Conservation (phyloP, 1,139 yeast genomes). For the Sugiyamaella castrensis region DNA sequence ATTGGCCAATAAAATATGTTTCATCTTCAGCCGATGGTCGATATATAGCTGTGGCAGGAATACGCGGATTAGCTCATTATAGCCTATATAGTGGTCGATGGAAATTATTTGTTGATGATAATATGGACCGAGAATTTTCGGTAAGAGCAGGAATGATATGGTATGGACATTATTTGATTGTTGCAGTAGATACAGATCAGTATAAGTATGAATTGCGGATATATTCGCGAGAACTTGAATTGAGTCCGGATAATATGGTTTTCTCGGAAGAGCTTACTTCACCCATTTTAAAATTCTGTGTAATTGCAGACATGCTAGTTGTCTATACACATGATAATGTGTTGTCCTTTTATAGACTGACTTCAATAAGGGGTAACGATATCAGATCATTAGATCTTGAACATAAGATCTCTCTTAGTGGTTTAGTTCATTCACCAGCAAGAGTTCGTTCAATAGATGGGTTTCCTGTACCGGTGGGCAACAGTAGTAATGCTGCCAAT, state of each 20-base stretch:
- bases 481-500: slow-evolving; percentile 6
- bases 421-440: slow-evolving; percentile 38
- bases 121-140: slow-evolving; percentile 39
- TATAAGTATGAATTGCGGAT: slow-evolving; percentile 35
- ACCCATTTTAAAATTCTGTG: slow-evolving; percentile 32
- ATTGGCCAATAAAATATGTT: slow-evolving; percentile 42
- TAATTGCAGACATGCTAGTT: slow-evolving; percentile 32
- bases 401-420: slow-evolving; percentile 34
- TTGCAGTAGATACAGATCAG: slow-evolving; percentile 36
- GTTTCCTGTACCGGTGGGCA: slow-evolving; percentile 13
- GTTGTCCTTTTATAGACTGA: slow-evolving; percentile 31
- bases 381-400: slow-evolving; percentile 29
- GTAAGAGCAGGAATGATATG: slow-evolving; percentile 45
- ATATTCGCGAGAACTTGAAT: slow-evolving; percentile 38
- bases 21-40: slow-evolving; percentile 42
- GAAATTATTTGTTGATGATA: slow-evolving; percentile 40
- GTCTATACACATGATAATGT: slow-evolving; percentile 37
- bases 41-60: slow-evolving; percentile 44
- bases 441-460: slow-evolving; percentile 36
- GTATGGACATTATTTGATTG: slow-evolving; percentile 41
- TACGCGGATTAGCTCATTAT: slow-evolving; percentile 42
- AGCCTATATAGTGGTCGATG: slow-evolving; percentile 41
- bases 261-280: slow-evolving; percentile 29
- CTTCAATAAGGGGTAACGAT: slow-evolving; percentile 9
- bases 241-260: slow-evolving; percentile 32